Evolutionary conservation across 2,329 filamentous ascomycete species (phyloP), one percentile per base, ranked within the genome.

Genomic region (Cladosporium sp.): DNA sequence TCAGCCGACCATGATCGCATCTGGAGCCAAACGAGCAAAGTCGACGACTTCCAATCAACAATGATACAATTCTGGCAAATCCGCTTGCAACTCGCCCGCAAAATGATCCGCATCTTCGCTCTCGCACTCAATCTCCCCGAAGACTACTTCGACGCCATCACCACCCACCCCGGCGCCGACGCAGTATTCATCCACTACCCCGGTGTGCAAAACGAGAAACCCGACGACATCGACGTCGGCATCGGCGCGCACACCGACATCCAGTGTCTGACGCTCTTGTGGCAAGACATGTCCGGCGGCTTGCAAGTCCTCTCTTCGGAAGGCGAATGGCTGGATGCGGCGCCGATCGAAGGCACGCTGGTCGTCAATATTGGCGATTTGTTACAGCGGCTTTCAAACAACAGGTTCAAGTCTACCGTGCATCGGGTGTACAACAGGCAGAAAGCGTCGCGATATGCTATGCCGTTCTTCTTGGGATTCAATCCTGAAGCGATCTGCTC

Each of bases 21-120:
- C 32, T 58, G 55, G 55, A 41, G 21, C 12, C n/a, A 58, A 24
- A 58, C 55, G 24, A 58, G 32, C 32, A 38, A 2, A 24, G 34
- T 58, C 12, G 15, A 24, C 3, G 32, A 58, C 5, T 58, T 58
- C 21, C n/a, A 41, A 14, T 58, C 55, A 14, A 58, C 34, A 18
- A 36, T 58, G 34, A 41, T 58, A 34, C 21, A 58, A 10, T 58
- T 58, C 32, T 58, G 24, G 82, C 84, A 11, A 80, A 77, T 15
- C 79, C 82, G 4, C 83, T 92, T 1, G 92, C 92, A 1, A 90
- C 89, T 69, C 92, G 96, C 75, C 92, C 88, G 64, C 87, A 90
- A 68, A 89, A 89, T 70, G 83, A 82, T 79, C 68, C 55, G 72
- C 64, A 47, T 59, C n/a, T 36, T n/a, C 4, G 21, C 38, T 8